phyloP scores from a whole-genome alignment of 495 filamentous ascomycete species.

The Aspergillus haitiensis region DNA sequence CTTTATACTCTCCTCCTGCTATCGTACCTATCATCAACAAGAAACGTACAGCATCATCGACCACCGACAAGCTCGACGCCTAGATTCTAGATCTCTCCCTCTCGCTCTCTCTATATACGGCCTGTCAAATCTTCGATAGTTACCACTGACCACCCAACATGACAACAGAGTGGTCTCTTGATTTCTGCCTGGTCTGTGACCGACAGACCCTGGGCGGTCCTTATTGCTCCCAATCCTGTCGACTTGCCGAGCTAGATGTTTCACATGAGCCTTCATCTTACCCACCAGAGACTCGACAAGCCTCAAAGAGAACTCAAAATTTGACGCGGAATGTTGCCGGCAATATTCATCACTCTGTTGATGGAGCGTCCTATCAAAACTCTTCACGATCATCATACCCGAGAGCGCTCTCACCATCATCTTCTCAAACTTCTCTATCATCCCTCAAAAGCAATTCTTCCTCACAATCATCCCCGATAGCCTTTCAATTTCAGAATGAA shows the following conservation, averaged over 20 bases:
- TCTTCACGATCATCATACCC: conserved; percentile 31
- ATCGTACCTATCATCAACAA: too few species aligned
- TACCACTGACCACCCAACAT: conserved; percentile 31
- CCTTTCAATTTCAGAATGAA: conserved; percentile 75
- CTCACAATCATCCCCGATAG: conserved; percentile 52
- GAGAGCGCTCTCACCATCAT: conserved; percentile 66
- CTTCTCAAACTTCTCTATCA: conserved; percentile 80
- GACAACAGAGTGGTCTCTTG: conserved; percentile 82
- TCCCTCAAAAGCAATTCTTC: conserved; percentile 69
- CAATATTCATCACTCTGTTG: conserved; percentile 38
- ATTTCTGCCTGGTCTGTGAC: conserved; percentile 95
- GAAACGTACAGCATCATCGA: too few species aligned
- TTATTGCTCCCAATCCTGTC: conserved; percentile 94
- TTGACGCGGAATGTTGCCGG: conserved; percentile 22
- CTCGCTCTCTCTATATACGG: conserved; percentile 1
- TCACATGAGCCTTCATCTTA: conserved; percentile 33
- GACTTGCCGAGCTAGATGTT: conserved; percentile 82
- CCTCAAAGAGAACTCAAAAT: conserved; percentile 38
- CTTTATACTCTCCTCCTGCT: too few species aligned
- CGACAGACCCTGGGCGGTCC: conserved; percentile 72
- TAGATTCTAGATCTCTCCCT: background rate
- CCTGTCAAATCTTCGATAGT: background rate
- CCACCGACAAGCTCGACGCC: too few species aligned
- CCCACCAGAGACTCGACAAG: conserved; percentile 24
- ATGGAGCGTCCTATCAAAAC: conserved; percentile 31